These are phyloP conservation scores for Ruellia speciosa DNA, from an alignment of 305 asterid genomes.

Conservation along the genomic window DNA sequence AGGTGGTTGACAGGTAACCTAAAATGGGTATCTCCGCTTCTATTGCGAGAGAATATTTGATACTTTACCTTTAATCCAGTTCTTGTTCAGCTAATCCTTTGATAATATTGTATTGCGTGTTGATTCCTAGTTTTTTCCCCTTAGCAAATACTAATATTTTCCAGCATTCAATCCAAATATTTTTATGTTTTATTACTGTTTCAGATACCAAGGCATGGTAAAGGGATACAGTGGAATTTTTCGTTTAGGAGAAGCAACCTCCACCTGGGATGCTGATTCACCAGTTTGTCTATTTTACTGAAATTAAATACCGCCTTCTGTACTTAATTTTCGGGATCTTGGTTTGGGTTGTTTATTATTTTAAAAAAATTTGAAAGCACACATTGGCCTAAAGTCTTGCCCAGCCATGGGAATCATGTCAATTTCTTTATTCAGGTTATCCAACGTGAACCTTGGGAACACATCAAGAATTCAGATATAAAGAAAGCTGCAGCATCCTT, in stretches of 20 bases:
- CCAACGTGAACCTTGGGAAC: constrained; percentile 90
- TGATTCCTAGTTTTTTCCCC: neutral
- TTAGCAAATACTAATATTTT: neutral
- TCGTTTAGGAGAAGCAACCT: constrained; percentile 94
- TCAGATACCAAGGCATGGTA: constrained; percentile 88
- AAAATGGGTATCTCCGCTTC: neutral
- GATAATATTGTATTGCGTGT: neutral
- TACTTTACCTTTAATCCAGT: neutral
- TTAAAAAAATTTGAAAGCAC: neutral
- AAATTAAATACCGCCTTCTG: neutral
- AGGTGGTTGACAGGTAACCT: constrained; percentile 73
- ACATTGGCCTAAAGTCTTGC: constrained; percentile 4
- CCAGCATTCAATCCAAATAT: constrained; percentile 8
- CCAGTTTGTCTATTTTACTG: constrained; percentile 46
- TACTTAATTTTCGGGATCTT: constrained; percentile 9
- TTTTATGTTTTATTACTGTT: constrained; percentile 16
- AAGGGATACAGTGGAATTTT: constrained; percentile 93
- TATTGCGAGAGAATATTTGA: constrained; percentile 7
- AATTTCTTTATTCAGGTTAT: constrained; percentile 43
- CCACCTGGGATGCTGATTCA: constrained; percentile 98
- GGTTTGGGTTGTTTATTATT: neutral
- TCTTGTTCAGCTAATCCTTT: neutral
- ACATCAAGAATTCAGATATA: constrained; percentile 68
- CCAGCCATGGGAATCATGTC: constrained; percentile 14
- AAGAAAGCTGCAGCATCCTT: constrained; percentile 73